These are phyloP conservation scores for Ceriops decandra DNA, from an alignment of 345 rosid genomes.

Conservation along the genomic window DNA sequence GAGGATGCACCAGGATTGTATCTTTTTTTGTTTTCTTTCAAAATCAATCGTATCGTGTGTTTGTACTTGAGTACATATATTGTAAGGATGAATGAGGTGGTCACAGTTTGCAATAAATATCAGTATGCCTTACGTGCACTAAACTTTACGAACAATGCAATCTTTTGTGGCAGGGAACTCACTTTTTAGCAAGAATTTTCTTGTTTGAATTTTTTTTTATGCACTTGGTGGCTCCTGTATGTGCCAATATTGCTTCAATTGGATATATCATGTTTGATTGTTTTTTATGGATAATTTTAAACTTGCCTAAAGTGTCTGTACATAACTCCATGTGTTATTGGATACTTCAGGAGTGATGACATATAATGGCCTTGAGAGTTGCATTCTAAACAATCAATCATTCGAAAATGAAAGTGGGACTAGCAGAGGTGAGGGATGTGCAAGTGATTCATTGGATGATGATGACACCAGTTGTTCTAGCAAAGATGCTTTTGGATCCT, in stretches of 20 bases:
- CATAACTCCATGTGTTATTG: neutral
- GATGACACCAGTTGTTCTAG: constrained; percentile 91
- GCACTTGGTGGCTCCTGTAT: no score
- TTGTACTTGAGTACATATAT: no score
- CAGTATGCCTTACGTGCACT: no score
- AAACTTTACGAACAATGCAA: no score
- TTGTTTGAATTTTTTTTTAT: no score
- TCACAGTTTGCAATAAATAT: no score
- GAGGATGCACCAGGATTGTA: no score
- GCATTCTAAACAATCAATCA: constrained; percentile 76
- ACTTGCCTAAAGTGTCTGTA: neutral
- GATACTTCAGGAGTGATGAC: constrained; percentile 61
- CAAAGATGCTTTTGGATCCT: constrained; percentile 80
- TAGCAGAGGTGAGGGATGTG: constrained; percentile 75
- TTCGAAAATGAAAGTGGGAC: constrained; percentile 77
- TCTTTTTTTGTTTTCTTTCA: no score
- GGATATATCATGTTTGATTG: neutral
- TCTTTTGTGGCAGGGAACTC: no score
- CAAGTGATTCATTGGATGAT: constrained; percentile 72
- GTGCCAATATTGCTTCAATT: neutral
- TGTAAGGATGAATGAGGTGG: no score
- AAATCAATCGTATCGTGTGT: no score
- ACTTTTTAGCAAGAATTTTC: no score
- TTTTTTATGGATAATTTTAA: neutral
- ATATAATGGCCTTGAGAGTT: constrained; percentile 79